Evolutionary conservation across 1,284 basidiomycete genomes (phyloP).

Genomic region (Sporisorium iseilematis-ciliati): DNA sequence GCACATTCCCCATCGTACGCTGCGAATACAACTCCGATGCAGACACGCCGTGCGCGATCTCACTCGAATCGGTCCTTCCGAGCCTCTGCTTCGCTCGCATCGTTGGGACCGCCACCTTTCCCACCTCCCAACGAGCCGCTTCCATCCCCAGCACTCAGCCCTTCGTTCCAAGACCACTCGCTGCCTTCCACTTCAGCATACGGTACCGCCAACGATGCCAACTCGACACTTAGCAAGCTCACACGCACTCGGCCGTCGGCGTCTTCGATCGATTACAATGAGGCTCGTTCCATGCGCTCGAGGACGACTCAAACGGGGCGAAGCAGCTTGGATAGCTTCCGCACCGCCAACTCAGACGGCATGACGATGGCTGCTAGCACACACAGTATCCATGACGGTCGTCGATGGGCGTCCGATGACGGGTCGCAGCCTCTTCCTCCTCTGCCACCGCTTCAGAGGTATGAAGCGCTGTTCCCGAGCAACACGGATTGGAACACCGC

Average conservation of each 20-base stretch:
- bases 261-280: slow-evolving; percentile 38
- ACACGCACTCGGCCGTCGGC: slow-evolving; percentile 18
- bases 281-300: slow-evolving; percentile 28
- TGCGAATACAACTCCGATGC: slow-evolving; percentile 19
- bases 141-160: slow-evolving; percentile 39
- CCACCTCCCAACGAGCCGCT: slow-evolving; percentile 51
- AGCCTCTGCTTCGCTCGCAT: slow-evolving; percentile 31
- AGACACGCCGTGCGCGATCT: slow-evolving; percentile 28
- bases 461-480: slow-evolving; percentile 36
- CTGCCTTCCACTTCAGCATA: slow-evolving; percentile 27
- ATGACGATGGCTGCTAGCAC: slow-evolving; percentile 24
- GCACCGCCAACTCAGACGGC: slow-evolving; percentile 41
- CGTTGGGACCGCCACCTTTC: slow-evolving; percentile 41
- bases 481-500: slow-evolving; percentile 19
- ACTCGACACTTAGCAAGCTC: slow-evolving; percentile 14
- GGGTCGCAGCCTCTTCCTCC: slow-evolving; percentile 18
- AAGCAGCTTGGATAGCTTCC: slow-evolving; percentile 42
- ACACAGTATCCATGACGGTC: slow-evolving; percentile 16
- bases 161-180: slow-evolving; percentile 31
- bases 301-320: slow-evolving; percentile 27
- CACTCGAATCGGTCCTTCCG: slow-evolving; percentile 39
- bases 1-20: slow-evolving; percentile 12
- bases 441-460: slow-evolving; percentile 34
- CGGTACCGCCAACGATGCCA: slow-evolving; percentile 26
- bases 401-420: slow-evolving; percentile 14